Base-by-base conservation (phyloP, 2,329 filamentous ascomycete genomes). In the Cryphonectria parasitica region DNA sequence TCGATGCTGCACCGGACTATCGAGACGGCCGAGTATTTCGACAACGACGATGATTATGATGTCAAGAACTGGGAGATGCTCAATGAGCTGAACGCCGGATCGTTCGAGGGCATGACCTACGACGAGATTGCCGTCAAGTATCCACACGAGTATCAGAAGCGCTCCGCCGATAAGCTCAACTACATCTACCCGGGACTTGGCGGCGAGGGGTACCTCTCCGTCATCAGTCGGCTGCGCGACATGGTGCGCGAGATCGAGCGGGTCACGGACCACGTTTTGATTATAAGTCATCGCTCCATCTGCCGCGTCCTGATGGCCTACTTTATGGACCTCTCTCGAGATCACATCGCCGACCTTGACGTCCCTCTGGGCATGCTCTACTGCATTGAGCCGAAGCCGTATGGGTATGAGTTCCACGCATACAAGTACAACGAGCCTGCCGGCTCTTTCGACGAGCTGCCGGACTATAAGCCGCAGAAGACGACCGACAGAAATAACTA, bases 171-270 rank as follows among this genome's bases (percentile, higher is more conserved):
- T 83, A 99, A 99, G 83, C 89, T 99, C 67, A 92, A 94, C 76
- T 99, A 99, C 81, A 94, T 97, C 74, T 98, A 98, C 80, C 96
- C 96, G 1, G 96, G 96, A 5, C 93, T 97, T 25, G 96, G 96
- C 34, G 96, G 96, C 67, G 96, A 99, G 81, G 94, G 95, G 41
- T 99, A 99, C 77, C 88, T 99, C 15, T 95, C 98, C 81, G 92
- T 99, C 76, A 98, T 99, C 82, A 97, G 96, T 80, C 93, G 96
- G 65, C 88, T 98, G 49, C 92, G 95, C 67, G 92, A 97, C 74
- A 96, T 99, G 84, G 97, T 99, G 74, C 92, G 97, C 66, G 96
- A 99, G 83, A 91, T 98, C 72, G 96, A 99, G 85, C 92, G 96
- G 72, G 98, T 97, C 86, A 97, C 94, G 41, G 96, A 99, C 77